phyloP scores from a whole-genome alignment of 2,329 filamentous ascomycete genomes.

The Samsoniella hepiali region DNA sequence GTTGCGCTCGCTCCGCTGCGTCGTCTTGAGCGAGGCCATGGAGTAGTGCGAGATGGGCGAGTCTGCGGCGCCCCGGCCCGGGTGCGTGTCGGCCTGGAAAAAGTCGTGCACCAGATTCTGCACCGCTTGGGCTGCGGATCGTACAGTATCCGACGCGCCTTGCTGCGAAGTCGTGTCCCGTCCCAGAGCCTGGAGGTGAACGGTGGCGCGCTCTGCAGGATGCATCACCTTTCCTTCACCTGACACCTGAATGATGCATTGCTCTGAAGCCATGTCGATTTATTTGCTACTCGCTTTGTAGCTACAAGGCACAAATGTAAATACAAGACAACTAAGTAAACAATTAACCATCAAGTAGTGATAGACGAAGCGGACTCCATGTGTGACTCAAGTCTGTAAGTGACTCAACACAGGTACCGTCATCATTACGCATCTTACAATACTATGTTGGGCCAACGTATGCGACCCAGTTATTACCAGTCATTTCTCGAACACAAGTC shows the following conservation, averaged over 20 bases:
- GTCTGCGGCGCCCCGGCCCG: background rate
- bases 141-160: background rate
- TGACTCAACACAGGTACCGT: too few species aligned
- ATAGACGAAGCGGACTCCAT: too few species aligned
- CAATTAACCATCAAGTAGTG: too few species aligned
- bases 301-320: too few species aligned
- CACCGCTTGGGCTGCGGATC: background rate
- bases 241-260: background rate
- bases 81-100: background rate
- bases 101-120: background rate
- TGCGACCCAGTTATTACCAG: too few species aligned
- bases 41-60: background rate
- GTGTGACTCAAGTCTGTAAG: too few species aligned
- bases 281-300: too few species aligned
- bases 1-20: background rate
- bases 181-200: background rate
- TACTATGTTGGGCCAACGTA: too few species aligned
- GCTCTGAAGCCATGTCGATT: background rate
- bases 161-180: background rate
- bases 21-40: background rate
- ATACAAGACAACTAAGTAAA: too few species aligned
- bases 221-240: background rate
- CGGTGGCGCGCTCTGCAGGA: background rate
- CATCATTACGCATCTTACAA: too few species aligned
- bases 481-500: too few species aligned